Evolutionary conservation across 805 yeast species (phyloP).

Genomic region (Kluyveromyces aestuarii): DNA sequence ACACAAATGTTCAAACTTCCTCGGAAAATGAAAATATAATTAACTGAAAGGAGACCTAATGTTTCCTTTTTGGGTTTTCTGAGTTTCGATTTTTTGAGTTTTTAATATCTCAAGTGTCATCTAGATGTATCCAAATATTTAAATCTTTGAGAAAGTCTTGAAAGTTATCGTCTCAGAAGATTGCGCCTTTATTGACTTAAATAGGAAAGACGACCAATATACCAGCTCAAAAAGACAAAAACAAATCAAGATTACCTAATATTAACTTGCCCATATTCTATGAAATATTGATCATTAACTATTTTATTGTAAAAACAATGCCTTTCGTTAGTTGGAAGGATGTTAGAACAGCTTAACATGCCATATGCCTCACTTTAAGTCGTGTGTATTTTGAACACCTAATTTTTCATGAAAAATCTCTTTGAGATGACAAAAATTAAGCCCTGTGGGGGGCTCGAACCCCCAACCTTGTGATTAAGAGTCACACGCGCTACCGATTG

Average conservation of each 20-base stretch:
- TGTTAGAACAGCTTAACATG: no score
- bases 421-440: slow-evolving; percentile 2
- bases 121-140: background rate
- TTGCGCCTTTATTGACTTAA: background rate
- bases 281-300: no score
- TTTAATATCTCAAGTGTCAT: no score
- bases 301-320: no score
- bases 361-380: no score
- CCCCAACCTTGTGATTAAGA: slow-evolving; percentile 13
- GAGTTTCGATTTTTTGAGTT: background rate
- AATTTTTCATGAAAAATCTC: no score
- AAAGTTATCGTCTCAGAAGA: background rate
- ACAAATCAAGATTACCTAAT: background rate
- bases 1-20: no score
- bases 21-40: no score
- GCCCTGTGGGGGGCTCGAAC: slow-evolving; percentile 14
- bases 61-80: background rate
- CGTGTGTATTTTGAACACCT: background rate
- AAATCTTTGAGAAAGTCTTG: background rate
- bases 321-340: no score
- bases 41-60: background rate
- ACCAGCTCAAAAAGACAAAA: background rate
- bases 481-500: slow-evolving; percentile 14
- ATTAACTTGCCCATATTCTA: no score
- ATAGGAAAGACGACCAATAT: background rate